Evolutionary conservation across 768 basidiomycete genomes (phyloP), one percentile per base, ranked within the genome.

Genomic region (Boletus fagicola): DNA sequence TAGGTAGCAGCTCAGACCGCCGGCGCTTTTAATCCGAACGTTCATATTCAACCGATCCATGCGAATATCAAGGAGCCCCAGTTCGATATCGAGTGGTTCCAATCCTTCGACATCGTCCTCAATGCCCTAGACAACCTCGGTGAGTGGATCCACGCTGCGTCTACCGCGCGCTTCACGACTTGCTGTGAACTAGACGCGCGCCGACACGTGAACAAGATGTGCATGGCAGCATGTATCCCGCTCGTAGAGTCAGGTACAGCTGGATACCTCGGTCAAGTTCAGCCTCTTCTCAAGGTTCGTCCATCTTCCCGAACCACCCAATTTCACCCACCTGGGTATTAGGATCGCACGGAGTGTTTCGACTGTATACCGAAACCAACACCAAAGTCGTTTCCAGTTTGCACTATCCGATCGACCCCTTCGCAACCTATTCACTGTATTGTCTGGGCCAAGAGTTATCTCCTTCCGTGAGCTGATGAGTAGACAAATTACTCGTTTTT

Each of bases 351-450:
- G 2, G 95, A 98, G 68, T 99, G 97, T 73, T 98, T 95, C 67
- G 95, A 98, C 68, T 99, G 97, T 64, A 80, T 92, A n/a, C 83
- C 88, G 5, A 98, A 98, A 70, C 88, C 89, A 1, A 89, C 90
- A 0, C 94, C 94, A 0, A 98, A 94, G 70, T 89, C 92, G 0
- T 98, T 93, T 68, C 95, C 97, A 0, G 95, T 98, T 11, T 99
- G 97, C 71, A 98, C 97, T 0, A 98, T 99, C 62, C 87, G 96
- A 39, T 93, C 93, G 3, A 98, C 97, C 0, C 97, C 97, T 0
- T 92, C 90, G 56, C 95, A 96, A 62, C 94, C 97, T 0, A 97
- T 98, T 50, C 97, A 99, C 66, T 99, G 96, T 67, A 98, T 99
- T 49, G 95, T 98, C 3, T 99, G 97, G 97, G 94, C 93, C 31